Percentiles rank a stretch among this genome's conserved stretches.
Conservation (phyloP, 345 rosid species). For the Acer campestre region DNA sequence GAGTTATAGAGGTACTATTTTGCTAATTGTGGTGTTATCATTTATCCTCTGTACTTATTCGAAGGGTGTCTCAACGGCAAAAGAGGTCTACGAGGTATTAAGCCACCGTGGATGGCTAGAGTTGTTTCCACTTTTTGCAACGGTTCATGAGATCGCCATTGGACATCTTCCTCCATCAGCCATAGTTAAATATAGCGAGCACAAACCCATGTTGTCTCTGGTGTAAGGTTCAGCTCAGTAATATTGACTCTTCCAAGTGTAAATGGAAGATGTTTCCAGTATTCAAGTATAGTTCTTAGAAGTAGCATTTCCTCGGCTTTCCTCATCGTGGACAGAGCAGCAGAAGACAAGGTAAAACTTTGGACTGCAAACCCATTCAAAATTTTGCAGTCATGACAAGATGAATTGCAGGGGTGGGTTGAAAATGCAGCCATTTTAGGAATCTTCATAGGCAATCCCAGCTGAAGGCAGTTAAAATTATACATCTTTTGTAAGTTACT, state of each 20-base stretch:
- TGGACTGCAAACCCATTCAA: conserved; percentile 5
- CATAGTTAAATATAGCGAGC: conserved; percentile 72
- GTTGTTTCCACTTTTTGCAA: conserved; percentile 77
- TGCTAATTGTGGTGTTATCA: background rate
- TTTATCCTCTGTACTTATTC: background rate
- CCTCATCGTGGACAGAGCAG: background rate
- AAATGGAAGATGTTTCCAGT: background rate
- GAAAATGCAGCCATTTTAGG: conserved; percentile 8
- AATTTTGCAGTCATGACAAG: background rate
- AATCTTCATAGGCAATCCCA: background rate
- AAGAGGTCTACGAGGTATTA: conserved; percentile 81
- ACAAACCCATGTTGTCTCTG: conserved; percentile 48
- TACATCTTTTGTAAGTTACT: background rate
- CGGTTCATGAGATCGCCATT: conserved; percentile 75
- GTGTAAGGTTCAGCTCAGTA: conserved; percentile 37
- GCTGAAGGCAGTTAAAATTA: conserved; percentile 10
- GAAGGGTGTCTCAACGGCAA: conserved; percentile 90
- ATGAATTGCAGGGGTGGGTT: background rate
- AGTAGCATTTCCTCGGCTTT: background rate
- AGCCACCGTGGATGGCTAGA: conserved; percentile 81
- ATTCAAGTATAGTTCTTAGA: conserved; percentile 7
- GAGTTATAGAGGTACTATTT: background rate
- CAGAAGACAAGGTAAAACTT: background rate
- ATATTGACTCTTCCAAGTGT: conserved; percentile 18
- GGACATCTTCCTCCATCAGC: conserved; percentile 87